phyloP scores from a whole-genome alignment of 371 early-diverging fungal species.

The Chytridium lagenaria region DNA sequence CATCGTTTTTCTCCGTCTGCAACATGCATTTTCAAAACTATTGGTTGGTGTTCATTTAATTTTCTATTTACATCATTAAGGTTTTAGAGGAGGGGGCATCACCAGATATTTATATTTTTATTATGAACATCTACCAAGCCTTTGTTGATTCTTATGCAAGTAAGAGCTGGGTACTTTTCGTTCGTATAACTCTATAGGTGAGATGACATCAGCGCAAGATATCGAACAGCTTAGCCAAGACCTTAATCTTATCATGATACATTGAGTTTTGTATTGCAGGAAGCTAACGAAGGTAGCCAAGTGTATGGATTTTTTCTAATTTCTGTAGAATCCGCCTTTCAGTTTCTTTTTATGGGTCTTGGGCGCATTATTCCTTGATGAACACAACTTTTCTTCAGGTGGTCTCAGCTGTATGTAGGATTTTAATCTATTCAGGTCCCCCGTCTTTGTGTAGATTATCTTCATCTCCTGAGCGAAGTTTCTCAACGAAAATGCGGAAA shows the following conservation, averaged over 20 bases:
- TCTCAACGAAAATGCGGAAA: conserved; percentile 73
- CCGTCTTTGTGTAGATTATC: conserved; percentile 69
- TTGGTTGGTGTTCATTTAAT: background rate
- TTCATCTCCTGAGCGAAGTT: conserved; percentile 68
- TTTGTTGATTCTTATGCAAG: conserved; percentile 59
- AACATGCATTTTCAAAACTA: conserved; percentile 52
- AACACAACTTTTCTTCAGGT: too few species aligned
- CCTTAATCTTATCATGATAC: background rate
- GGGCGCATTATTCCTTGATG: too few species aligned
- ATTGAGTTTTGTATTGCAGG: background rate
- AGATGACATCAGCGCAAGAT: background rate
- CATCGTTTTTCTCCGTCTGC: conserved; percentile 68
- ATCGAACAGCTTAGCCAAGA: background rate
- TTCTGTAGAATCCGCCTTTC: background rate
- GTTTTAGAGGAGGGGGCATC: background rate
- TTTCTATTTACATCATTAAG: background rate
- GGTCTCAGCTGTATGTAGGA: too few species aligned
- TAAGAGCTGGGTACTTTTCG: background rate
- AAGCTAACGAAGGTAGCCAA: background rate
- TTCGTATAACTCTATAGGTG: background rate
- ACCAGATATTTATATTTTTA: conserved; percentile 68
- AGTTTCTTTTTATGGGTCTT: too few species aligned
- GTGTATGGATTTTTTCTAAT: background rate
- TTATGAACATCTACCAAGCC: conserved; percentile 65
- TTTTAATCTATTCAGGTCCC: conserved; percentile 60